These are phyloP conservation scores for Theobroma grandiflorum DNA, from an alignment of 441 rosid species.

Conservation along the genomic window DNA sequence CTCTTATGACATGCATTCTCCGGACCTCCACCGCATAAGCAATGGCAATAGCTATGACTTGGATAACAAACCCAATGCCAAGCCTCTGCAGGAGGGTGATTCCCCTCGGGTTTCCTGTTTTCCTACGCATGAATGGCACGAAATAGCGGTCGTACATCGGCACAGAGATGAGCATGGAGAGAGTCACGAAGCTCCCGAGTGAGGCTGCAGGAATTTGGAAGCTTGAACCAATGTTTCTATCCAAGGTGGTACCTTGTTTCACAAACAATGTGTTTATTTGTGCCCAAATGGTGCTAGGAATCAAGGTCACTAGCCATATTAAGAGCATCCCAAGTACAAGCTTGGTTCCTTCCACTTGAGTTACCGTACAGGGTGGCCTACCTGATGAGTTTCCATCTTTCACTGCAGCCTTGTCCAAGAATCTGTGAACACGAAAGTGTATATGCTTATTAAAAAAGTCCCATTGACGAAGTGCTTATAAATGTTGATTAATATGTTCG, in stretches of 20 bases:
- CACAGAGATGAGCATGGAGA: constrained; percentile 84
- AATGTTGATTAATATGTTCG: too few species aligned
- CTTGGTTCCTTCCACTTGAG: constrained; percentile 84
- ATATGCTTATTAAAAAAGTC: too few species aligned
- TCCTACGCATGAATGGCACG: constrained; percentile 73
- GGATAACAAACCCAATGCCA: constrained; percentile 76
- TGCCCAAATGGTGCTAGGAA: constrained; percentile 89
- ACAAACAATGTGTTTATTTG: constrained; percentile 90
- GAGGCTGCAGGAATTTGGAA: constrained; percentile 90
- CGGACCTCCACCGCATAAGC: constrained; percentile 72
- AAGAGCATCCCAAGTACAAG: constrained; percentile 70
- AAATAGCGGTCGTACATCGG: constrained; percentile 80
- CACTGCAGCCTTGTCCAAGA: constrained; percentile 88
- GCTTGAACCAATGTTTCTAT: constrained; percentile 58
- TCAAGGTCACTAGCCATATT: constrained; percentile 78
- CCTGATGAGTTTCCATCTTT: constrained; percentile 40
- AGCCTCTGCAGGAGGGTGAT: constrained; percentile 82
- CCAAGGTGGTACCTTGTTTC: constrained; percentile 88
- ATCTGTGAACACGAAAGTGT: constrained; percentile 47
- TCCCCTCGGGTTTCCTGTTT: constrained; percentile 80
- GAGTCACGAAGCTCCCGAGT: constrained; percentile 75
- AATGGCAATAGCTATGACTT: constrained; percentile 63
- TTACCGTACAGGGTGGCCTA: constrained; percentile 65
- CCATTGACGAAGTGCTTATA: too few species aligned
- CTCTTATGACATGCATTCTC: constrained; percentile 62